Evolutionary conservation across 2,329 filamentous ascomycete species (phyloP).

Genomic region (Pestalotiopsis fici): DNA sequence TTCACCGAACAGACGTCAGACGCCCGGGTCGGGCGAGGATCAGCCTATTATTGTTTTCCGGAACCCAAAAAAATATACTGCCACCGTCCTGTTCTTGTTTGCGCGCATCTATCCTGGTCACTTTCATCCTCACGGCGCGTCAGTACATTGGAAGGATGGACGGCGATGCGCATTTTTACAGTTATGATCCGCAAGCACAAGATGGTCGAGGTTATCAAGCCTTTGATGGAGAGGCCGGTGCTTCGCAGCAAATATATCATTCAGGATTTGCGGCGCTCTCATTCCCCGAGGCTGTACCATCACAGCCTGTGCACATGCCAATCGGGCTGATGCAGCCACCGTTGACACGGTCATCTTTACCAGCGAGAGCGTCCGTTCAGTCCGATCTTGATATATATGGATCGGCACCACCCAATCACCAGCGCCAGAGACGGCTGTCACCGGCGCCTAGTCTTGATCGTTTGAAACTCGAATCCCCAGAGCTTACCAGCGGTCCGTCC

Average conservation of each 20-base stretch:
- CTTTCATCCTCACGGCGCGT: neutral
- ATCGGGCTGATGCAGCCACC: neutral
- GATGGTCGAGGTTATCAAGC: constrained; percentile 18
- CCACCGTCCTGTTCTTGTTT: neutral
- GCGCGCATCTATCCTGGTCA: neutral
- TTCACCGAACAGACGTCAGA: neutral
- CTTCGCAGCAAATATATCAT: constrained; percentile 14
- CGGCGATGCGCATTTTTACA: constrained; percentile 19
- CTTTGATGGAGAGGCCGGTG: constrained; percentile 16
- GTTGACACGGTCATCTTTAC: neutral
- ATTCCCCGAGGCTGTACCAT: constrained; percentile 16
- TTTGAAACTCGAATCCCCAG: constrained; percentile 20
- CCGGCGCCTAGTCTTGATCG: constrained; percentile 14
- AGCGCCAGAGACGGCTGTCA: constrained; percentile 10
- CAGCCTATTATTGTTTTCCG: neutral
- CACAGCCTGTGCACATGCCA: neutral
- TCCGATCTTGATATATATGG: constrained; percentile 1
- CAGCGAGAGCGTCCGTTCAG: neutral
- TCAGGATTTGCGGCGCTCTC: constrained; percentile 11
- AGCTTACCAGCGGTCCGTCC: constrained; percentile 25
- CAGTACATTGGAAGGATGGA: constrained; percentile 20
- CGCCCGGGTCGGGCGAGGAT: neutral
- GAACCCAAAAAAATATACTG: neutral
- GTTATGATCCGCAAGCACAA: constrained; percentile 20
- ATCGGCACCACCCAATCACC: neutral